Conservation (phyloP, 441 rosid species). For the Biscutella laevigata region DNA sequence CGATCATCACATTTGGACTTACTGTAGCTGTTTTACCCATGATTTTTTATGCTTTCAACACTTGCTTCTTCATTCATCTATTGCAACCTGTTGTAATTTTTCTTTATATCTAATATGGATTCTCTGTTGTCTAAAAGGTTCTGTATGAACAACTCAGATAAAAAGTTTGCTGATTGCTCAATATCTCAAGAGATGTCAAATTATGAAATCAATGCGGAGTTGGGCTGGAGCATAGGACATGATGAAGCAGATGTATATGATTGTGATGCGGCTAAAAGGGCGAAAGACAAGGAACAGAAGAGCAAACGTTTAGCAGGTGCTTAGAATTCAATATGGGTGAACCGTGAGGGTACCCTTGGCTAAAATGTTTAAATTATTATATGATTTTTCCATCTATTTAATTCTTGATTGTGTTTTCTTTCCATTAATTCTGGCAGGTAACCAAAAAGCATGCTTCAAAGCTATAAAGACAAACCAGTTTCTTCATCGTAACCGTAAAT, state of each 20-base stretch:
- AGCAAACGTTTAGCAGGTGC: slow-evolving; percentile 43
- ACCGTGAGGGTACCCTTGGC: slow-evolving; percentile 3
- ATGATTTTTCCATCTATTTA: neutral
- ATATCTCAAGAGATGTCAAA: slow-evolving; percentile 85
- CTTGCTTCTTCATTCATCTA: neutral
- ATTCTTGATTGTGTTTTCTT: slow-evolving; percentile 14
- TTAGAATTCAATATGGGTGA: slow-evolving; percentile 16
- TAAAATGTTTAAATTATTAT: slow-evolving; percentile 13
- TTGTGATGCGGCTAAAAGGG: slow-evolving; percentile 38
- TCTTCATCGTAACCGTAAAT: slow-evolving; percentile 76
- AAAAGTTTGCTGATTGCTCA: slow-evolving; percentile 67
- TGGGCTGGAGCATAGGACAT: slow-evolving; percentile 70
- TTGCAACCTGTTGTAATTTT: slow-evolving; percentile 1
- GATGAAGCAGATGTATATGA: slow-evolving; percentile 75
- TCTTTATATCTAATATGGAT: slow-evolving; percentile 9
- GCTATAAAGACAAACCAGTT: slow-evolving; percentile 66
- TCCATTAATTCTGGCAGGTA: slow-evolving; percentile 34
- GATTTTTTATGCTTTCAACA: neutral
- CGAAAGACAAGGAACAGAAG: slow-evolving; percentile 44
- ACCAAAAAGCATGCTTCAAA: slow-evolving; percentile 51
- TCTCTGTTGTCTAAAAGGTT: slow-evolving; percentile 41
- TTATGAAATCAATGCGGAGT: slow-evolving; percentile 82
- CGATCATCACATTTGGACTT: slow-evolving; percentile 2
- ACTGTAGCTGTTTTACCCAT: neutral
- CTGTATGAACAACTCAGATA: slow-evolving; percentile 70